These are phyloP conservation scores for Hymenoscyphus albidus DNA, from an alignment of 2,329 filamentous ascomycete species.

Conservation along the genomic window DNA sequence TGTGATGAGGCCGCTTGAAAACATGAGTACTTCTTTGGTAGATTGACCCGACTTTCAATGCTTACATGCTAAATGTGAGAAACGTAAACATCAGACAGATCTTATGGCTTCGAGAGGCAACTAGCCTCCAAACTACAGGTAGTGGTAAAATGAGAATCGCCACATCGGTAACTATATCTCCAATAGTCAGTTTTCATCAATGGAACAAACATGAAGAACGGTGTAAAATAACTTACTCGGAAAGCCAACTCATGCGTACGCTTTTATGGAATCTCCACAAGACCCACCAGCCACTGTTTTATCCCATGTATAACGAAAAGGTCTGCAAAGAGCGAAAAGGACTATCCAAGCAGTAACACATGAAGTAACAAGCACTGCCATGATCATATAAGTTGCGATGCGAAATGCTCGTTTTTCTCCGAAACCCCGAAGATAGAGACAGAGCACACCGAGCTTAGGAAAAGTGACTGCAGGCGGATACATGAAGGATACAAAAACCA, in stretches of 20 bases:
- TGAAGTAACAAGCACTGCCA: constrained; percentile 8
- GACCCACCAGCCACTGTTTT: constrained; percentile 14
- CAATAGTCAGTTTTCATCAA: constrained; percentile 13
- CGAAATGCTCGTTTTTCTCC: constrained; percentile 12
- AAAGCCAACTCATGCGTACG: not conserved
- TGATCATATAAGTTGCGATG: constrained; percentile 11
- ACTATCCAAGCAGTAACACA: constrained; percentile 12
- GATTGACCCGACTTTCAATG: constrained; percentile 1
- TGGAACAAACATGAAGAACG: not conserved
- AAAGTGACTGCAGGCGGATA: constrained; percentile 14
- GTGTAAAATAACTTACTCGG: not conserved
- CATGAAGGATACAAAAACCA: not conserved
- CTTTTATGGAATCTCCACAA: constrained; percentile 1
- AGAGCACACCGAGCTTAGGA: constrained; percentile 19
- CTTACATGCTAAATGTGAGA: constrained; percentile 43
- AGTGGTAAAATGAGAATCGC: constrained; percentile 44
- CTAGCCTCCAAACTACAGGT: constrained; percentile 43
- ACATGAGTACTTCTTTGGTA: not conserved
- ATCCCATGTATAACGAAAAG: constrained; percentile 21
- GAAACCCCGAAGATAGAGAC: constrained; percentile 21
- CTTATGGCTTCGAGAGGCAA: constrained; percentile 40
- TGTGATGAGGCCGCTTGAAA: constrained; percentile 13
- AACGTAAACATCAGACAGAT: constrained; percentile 44
- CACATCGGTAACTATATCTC: constrained; percentile 46
- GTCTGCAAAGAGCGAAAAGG: constrained; percentile 18